phyloP scores from a whole-genome alignment of 345 rosid species.

The Populus simonii region DNA sequence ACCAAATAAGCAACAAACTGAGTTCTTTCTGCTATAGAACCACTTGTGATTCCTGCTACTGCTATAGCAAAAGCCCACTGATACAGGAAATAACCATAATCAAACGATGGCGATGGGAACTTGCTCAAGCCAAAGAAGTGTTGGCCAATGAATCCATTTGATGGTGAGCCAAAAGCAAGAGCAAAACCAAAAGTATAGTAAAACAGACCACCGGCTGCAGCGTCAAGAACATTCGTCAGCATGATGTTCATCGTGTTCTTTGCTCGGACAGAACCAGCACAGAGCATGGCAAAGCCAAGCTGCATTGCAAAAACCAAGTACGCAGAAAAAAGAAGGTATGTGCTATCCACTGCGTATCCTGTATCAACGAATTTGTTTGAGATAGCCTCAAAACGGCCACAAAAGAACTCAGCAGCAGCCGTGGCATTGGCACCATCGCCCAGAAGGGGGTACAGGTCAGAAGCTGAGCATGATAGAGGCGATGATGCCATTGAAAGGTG shows the following conservation, averaged over 20 bases:
- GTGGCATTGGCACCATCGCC: slow-evolving; percentile 9
- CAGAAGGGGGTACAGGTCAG: slow-evolving; percentile 8
- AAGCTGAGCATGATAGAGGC: slow-evolving; percentile 7
- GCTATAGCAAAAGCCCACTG: slow-evolving; percentile 52
- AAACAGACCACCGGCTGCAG: slow-evolving; percentile 39
- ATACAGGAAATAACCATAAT: slow-evolving; percentile 32
- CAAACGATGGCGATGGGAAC: slow-evolving; percentile 21
- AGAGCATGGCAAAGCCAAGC: slow-evolving; percentile 47
- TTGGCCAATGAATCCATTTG: slow-evolving; percentile 38
- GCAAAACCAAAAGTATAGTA: slow-evolving; percentile 38
- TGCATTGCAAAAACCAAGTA: slow-evolving; percentile 28
- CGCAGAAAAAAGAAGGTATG: slow-evolving; percentile 45
- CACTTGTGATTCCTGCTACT: slow-evolving; percentile 47
- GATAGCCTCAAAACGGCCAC: slow-evolving; percentile 6
- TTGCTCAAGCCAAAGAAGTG: slow-evolving; percentile 29
- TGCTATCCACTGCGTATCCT: slow-evolving; percentile 26
- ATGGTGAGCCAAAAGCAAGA: slow-evolving; percentile 40
- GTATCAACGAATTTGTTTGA: slow-evolving; percentile 3
- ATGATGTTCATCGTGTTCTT: slow-evolving; percentile 26
- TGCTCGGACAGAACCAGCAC: slow-evolving; percentile 49
- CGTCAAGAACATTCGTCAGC: slow-evolving; percentile 46
- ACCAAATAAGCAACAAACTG: slow-evolving; percentile 15
- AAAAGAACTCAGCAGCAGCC: slow-evolving; percentile 8
- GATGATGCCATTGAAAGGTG: background rate
- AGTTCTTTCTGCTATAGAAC: slow-evolving; percentile 32